Conservation (phyloP, 352 stramenopile species). For the Peronospora destructor region DNA sequence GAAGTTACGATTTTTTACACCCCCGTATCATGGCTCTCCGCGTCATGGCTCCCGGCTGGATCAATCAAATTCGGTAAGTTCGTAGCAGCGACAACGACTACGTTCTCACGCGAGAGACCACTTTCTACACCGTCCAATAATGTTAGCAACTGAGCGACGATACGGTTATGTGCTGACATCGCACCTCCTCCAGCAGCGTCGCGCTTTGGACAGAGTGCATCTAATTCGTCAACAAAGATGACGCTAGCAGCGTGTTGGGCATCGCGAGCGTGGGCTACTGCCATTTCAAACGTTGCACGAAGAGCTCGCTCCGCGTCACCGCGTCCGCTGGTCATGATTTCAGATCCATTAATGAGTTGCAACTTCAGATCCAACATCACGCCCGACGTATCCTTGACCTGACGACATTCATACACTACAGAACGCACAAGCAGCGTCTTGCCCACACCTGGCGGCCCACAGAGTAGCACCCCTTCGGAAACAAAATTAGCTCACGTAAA, state of each 20-base stretch:
- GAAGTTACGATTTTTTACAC: no score
- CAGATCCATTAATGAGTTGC: conserved; percentile 69
- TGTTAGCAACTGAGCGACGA: conserved; percentile 93
- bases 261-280: conserved; percentile 25
- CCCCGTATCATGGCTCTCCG: no score
- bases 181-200: conserved; percentile 38
- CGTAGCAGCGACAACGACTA: conserved; percentile 92
- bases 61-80: conserved; percentile 92
- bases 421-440: conserved; percentile 80
- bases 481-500: conserved; percentile 63
- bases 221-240: conserved; percentile 96
- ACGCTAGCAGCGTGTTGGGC: conserved; percentile 37
- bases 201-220: conserved; percentile 91
- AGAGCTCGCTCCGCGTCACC: conserved; percentile 65
- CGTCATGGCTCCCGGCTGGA: no score
- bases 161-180: conserved; percentile 47
- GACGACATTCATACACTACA: conserved; percentile 49
- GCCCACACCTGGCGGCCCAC: conserved; percentile 67
- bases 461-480: conserved; percentile 65
- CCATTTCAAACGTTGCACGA: conserved; percentile 48
- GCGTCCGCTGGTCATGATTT: conserved; percentile 69
- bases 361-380: conserved; percentile 37
- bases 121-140: conserved; percentile 90
- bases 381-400: conserved; percentile 22
- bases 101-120: conserved; percentile 47